Percentiles rank a stretch among this genome's conserved stretches.
Evolutionary conservation across 2,329 filamentous ascomycete species (phyloP).

Genomic region (Fusarium euwallaceae): DNA sequence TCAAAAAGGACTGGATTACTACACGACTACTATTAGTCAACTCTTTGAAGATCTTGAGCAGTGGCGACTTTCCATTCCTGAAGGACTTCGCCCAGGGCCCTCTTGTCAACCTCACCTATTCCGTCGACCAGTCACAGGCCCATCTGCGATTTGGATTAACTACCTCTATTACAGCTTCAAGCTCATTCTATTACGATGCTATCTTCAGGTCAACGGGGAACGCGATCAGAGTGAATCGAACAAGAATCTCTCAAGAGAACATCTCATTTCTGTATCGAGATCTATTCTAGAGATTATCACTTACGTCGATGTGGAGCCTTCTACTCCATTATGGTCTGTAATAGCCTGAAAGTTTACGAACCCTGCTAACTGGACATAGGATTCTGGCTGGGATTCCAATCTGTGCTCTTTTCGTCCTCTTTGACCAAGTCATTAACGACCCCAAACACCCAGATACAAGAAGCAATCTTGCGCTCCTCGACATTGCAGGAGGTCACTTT

Average conservation of each 20-base stretch:
- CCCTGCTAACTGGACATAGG: constrained; percentile 11
- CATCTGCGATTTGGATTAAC: constrained; percentile 31
- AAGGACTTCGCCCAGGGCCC: constrained; percentile 19
- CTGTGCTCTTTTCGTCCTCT: constrained; percentile 38
- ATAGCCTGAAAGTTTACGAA: rapidly evolving
- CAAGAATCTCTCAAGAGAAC: neutral
- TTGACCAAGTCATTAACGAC: constrained; percentile 39
- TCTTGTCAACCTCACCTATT: neutral
- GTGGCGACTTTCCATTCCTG: constrained; percentile 24
- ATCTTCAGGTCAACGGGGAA: constrained; percentile 15
- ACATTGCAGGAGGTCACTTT: constrained; percentile 41
- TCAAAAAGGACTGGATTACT: constrained; percentile 14
- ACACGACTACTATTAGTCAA: constrained; percentile 14
- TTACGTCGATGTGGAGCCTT: constrained; percentile 40
- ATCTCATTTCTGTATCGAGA: constrained; percentile 26
- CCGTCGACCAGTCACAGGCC: constrained; percentile 17
- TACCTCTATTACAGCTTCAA: constrained; percentile 39
- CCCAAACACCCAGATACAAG: constrained; percentile 27
- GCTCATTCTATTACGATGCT: constrained; percentile 27
- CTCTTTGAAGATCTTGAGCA: constrained; percentile 33
- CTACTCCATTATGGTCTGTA: constrained; percentile 38
- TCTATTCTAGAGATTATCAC: constrained; percentile 36
- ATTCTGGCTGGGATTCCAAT: constrained; percentile 38
- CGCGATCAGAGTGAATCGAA: neutral
- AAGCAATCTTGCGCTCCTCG: constrained; percentile 34